Conservation (phyloP, 2,329 filamentous ascomycete genomes). For the Alternaria infectoria region DNA sequence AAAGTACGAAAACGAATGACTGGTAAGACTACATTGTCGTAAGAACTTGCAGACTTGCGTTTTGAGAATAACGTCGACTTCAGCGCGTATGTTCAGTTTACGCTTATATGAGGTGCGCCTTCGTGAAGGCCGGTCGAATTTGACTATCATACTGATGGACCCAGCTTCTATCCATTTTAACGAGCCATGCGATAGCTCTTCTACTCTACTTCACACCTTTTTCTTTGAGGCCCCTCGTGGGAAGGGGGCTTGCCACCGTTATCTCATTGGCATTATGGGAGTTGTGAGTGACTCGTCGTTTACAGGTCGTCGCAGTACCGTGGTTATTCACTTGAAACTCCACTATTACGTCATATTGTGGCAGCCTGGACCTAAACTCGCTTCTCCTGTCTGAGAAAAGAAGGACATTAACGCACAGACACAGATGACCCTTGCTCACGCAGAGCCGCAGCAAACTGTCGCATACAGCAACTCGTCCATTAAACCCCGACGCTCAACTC, state of each 20-base stretch:
- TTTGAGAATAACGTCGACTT: background rate
- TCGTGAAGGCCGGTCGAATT: background rate
- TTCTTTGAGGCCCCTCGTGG: background rate
- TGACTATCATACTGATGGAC: background rate
- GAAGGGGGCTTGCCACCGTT: background rate
- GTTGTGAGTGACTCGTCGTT: background rate
- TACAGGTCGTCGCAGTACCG: background rate
- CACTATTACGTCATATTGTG: background rate
- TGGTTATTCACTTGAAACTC: background rate
- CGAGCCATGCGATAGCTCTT: background rate
- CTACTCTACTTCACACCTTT: background rate
- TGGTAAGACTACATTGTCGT: background rate
- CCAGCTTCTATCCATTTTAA: background rate
- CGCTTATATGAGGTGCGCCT: background rate
- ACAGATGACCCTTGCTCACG: no score
- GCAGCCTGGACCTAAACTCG: background rate
- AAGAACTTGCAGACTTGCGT: background rate
- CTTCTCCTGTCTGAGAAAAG: background rate
- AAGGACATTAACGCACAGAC: background rate
- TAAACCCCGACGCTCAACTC: background rate
- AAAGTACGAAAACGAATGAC: background rate
- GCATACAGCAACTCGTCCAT: background rate
- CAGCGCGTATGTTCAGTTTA: background rate
- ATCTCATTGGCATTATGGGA: background rate
- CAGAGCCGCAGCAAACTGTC: background rate